Percentiles rank a stretch among this genome's conserved stretches.
Evolutionary conservation across 2,329 filamentous ascomycete species (phyloP).

Genomic region (Saccharata proteae): DNA sequence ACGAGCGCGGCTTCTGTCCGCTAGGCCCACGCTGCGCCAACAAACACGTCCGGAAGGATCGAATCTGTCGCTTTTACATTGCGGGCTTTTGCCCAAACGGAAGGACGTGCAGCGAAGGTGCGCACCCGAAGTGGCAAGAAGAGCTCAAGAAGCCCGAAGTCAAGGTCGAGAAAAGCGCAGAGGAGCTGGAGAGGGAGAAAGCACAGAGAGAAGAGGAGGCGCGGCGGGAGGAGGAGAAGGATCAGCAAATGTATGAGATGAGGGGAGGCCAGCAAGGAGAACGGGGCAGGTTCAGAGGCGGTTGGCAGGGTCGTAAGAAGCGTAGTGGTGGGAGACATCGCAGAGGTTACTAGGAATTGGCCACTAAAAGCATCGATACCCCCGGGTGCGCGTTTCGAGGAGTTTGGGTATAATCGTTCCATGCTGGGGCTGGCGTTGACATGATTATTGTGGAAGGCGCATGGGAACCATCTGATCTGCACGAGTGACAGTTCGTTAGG

Average conservation of each 20-base stretch:
- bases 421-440: too few relatives aligned
- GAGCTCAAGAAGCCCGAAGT: conserved; percentile 50
- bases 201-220: conserved; percentile 36
- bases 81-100: conserved; percentile 92
- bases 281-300: conserved; percentile 6
- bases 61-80: conserved; percentile 73
- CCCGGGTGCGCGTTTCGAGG: too few relatives aligned
- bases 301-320: conserved; percentile 8
- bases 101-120: conserved; percentile 60
- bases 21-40: conserved; percentile 78
- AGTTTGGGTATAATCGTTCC: too few relatives aligned
- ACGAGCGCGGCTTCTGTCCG: conserved; percentile 89
- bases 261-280: conserved; percentile 13
- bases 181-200: conserved; percentile 52
- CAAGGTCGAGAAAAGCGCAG: conserved; percentile 57
- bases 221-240: conserved; percentile 28
- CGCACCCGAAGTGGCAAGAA: conserved; percentile 67
- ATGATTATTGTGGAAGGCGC: too few relatives aligned
- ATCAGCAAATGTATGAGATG: conserved; percentile 25
- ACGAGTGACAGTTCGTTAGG: too few relatives aligned
- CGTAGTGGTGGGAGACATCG: conserved; percentile 4
- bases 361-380: too few relatives aligned
- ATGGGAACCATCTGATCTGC: too few relatives aligned
- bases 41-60: conserved; percentile 67
- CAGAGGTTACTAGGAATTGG: neutral